phyloP scores from a whole-genome alignment of 1,139 yeast species.

The Suhomyces terraborum region DNA sequence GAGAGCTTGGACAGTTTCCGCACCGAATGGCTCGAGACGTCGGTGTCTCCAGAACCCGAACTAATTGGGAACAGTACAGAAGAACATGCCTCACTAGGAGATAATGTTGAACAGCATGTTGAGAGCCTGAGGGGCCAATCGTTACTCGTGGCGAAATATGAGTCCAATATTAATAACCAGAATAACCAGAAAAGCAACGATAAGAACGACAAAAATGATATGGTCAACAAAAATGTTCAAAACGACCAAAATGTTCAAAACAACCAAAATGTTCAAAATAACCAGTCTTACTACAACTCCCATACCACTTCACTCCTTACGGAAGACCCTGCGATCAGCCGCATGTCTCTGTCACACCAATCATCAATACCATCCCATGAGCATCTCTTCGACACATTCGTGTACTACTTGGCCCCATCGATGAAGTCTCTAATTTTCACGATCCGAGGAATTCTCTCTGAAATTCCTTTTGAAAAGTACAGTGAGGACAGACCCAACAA shows the following conservation, averaged over 20 bases:
- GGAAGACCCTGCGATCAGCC: background rate
- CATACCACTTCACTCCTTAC: background rate
- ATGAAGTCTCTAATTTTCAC: slow-evolving; percentile 68
- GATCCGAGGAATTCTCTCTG: slow-evolving; percentile 59
- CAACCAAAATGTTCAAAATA: too few relatives aligned
- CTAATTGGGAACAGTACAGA: background rate
- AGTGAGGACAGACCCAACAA: slow-evolving; percentile 28
- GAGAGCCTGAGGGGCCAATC: too few relatives aligned
- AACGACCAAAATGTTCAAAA: too few relatives aligned
- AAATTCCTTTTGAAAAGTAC: slow-evolving; percentile 55
- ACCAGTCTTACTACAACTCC: background rate
- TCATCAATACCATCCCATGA: slow-evolving; percentile 21
- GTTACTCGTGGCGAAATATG: too few relatives aligned
- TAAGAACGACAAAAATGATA: too few relatives aligned
- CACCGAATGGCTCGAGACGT: slow-evolving; percentile 15
- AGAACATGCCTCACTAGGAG: too few relatives aligned
- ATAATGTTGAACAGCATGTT: too few relatives aligned
- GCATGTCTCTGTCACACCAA: background rate
- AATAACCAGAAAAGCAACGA: too few relatives aligned
- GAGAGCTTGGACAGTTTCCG: slow-evolving; percentile 23
- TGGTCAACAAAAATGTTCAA: too few relatives aligned
- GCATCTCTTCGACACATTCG: slow-evolving; percentile 61
- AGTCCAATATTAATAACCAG: too few relatives aligned
- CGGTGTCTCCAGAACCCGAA: background rate
- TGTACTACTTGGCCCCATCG: slow-evolving; percentile 70